Evolutionary conservation across 2,329 filamentous ascomycete species (phyloP).

Genomic region (Remersonia thermophila): DNA sequence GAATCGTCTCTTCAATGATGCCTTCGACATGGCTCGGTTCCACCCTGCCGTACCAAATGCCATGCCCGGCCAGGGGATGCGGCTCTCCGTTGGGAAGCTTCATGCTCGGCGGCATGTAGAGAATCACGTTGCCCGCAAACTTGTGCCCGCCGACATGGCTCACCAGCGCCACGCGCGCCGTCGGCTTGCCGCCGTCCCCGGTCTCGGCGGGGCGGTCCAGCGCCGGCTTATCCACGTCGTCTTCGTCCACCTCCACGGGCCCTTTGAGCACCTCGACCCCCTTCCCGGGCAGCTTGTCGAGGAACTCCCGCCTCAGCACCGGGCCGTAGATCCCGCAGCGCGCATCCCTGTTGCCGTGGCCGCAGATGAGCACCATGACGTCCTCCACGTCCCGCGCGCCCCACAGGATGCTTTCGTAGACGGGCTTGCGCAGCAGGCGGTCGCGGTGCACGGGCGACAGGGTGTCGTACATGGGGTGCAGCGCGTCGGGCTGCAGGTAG

Average conservation of each 20-base stretch:
- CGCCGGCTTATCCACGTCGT: slow-evolving; percentile 10
- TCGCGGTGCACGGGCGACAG: slow-evolving; percentile 47
- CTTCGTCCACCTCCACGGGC: slow-evolving; percentile 29
- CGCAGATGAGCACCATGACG: slow-evolving; percentile 73
- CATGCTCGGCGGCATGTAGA: slow-evolving; percentile 56
- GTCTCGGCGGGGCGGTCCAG: slow-evolving; percentile 7
- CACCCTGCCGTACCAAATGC: slow-evolving; percentile 74
- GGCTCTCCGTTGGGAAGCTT: slow-evolving; percentile 26
- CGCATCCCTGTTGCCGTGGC: slow-evolving; percentile 69
- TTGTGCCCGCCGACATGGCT: slow-evolving; percentile 79
- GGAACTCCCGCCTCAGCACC: slow-evolving; percentile 58
- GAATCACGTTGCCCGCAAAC: slow-evolving; percentile 72
- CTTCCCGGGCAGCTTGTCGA: slow-evolving; percentile 37
- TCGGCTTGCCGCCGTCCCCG: slow-evolving; percentile 14
- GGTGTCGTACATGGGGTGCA: slow-evolving; percentile 49
- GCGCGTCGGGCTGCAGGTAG: slow-evolving; percentile 49
- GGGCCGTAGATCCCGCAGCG: slow-evolving; percentile 76
- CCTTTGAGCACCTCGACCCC: slow-evolving; percentile 38
- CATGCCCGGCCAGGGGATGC: slow-evolving; percentile 55
- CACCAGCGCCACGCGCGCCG: slow-evolving; percentile 55
- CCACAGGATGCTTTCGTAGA: slow-evolving; percentile 37
- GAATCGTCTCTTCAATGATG: slow-evolving; percentile 57
- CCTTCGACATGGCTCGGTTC: slow-evolving; percentile 66
- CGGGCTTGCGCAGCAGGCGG: slow-evolving; percentile 37
- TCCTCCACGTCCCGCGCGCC: slow-evolving; percentile 52